Conservation (phyloP, 257 asterid species). For the Marsdenia floribunda region DNA sequence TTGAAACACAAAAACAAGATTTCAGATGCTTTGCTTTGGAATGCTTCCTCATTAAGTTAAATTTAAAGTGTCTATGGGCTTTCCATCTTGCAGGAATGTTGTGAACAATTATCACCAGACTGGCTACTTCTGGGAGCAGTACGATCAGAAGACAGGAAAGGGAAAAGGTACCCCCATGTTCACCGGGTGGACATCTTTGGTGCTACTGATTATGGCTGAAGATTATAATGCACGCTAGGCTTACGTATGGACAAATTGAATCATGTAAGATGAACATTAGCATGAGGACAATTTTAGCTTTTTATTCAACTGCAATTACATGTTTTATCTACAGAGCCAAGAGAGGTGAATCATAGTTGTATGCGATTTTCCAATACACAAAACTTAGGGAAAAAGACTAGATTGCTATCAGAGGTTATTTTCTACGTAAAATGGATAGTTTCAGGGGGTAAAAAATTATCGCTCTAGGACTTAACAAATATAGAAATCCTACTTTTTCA, state of each 20-base stretch:
- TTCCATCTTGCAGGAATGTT: constrained; percentile 58
- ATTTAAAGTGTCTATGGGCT: background rate
- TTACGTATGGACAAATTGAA: background rate
- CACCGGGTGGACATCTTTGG: constrained; percentile 90
- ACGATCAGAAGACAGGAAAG: constrained; percentile 83
- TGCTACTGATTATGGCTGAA: constrained; percentile 86
- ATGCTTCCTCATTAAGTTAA: background rate
- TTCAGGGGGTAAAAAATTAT: too few relatives aligned
- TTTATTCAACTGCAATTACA: background rate
- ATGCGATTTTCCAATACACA: background rate
- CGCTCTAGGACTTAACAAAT: too few relatives aligned
- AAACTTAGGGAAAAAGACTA: background rate
- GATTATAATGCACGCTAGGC: constrained; percentile 50
- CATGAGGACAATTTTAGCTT: background rate
- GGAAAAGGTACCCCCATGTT: constrained; percentile 88
- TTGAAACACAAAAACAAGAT: background rate
- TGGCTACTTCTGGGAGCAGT: constrained; percentile 93
- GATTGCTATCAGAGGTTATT: background rate
- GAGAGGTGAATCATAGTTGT: background rate
- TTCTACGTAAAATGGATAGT: background rate
- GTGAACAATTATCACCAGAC: constrained; percentile 60
- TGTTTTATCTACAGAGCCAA: background rate
- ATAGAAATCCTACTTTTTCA: background rate
- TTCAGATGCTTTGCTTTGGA: background rate
- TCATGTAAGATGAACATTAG: background rate